Percentiles rank a stretch among this genome's conserved stretches.
These are phyloP conservation scores for Cladophialophora yegresii DNA, from an alignment of 2,329 filamentous ascomycete genomes.

Conservation along the genomic window DNA sequence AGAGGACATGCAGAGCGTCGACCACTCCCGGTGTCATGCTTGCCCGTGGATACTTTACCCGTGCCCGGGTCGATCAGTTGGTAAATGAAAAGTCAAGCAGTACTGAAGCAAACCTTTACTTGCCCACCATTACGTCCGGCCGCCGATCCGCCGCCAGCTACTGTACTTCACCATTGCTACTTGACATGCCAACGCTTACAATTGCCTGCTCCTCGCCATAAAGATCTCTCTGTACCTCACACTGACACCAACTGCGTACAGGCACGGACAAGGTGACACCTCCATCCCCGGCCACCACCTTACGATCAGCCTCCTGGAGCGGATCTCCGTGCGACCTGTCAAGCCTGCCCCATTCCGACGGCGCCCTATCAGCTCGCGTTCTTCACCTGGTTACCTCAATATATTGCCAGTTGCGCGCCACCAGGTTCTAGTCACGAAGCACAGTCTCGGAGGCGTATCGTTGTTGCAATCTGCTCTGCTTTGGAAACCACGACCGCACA, in stretches of 20 bases:
- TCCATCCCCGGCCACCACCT: neutral
- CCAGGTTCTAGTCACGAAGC: slow-evolving; percentile 23
- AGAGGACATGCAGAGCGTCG: neutral
- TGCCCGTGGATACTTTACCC: slow-evolving; percentile 13
- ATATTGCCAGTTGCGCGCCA: slow-evolving; percentile 21
- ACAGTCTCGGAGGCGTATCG: slow-evolving; percentile 19
- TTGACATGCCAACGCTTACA: neutral
- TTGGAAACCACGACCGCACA: slow-evolving; percentile 5
- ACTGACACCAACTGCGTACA: neutral
- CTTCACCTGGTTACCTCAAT: slow-evolving; percentile 13
- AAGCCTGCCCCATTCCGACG: slow-evolving; percentile 4
- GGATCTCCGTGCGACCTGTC: slow-evolving; percentile 20
- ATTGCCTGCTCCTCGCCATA: slow-evolving; percentile 5
- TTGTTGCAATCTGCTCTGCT: slow-evolving; percentile 2
- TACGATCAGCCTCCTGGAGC: slow-evolving; percentile 5
- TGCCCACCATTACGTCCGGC: slow-evolving; percentile 10
- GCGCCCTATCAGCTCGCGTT: slow-evolving; percentile 17
- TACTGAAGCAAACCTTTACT: neutral
- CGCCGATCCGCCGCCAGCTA: slow-evolving; percentile 13
- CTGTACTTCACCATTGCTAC: neutral
- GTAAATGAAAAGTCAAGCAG: slow-evolving; percentile 8
- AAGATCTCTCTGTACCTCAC: slow-evolving; percentile 3
- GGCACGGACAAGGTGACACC: slow-evolving; percentile 6
- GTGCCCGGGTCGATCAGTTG: neutral
- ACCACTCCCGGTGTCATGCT: slow-evolving; percentile 1